Percentiles rank a stretch among this genome's conserved stretches.
Conservation (phyloP, 768 basidiomycete genomes). For the Cystobasidium tubakii region DNA sequence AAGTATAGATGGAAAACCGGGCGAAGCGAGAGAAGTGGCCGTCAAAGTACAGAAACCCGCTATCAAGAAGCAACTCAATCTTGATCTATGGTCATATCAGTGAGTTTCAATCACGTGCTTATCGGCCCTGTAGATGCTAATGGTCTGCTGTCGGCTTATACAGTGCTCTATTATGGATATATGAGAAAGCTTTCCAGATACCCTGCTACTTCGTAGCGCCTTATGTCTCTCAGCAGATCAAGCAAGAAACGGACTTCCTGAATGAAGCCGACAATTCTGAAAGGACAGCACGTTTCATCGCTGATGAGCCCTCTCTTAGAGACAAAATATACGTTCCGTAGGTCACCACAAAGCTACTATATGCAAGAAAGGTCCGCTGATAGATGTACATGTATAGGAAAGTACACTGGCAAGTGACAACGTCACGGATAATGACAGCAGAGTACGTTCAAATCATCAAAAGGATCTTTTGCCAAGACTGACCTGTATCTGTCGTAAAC, state of each 20-base stretch:
- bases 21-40: constrained; percentile 62
- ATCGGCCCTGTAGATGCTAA: not conserved
- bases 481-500: not conserved
- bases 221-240: constrained; percentile 66
- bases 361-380: not conserved
- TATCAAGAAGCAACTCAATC: constrained; percentile 76
- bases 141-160: not conserved
- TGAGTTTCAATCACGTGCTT: constrained; percentile 36
- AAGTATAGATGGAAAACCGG: constrained; percentile 45
- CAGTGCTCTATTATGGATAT: constrained; percentile 49
- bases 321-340: constrained; percentile 70
- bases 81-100: constrained; percentile 51
- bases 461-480: not conserved
- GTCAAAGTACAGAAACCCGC: constrained; percentile 91
- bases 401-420: constrained; percentile 66
- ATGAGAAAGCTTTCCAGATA: constrained; percentile 66
- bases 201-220: constrained; percentile 70
- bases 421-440: constrained; percentile 70
- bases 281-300: constrained; percentile 64
- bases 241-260: constrained; percentile 73
- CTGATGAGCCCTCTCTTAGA: constrained; percentile 63
- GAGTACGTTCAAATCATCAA: constrained; percentile 53
- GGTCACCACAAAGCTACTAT: constrained; percentile 39
- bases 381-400: constrained; percentile 51
- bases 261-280: constrained; percentile 72